A percentile compares a stretch with the other conserved stretches of the same genome.
Evolutionary conservation across 805 yeast genomes (phyloP).

Genomic region (Wickerhamiella parazyma): DNA sequence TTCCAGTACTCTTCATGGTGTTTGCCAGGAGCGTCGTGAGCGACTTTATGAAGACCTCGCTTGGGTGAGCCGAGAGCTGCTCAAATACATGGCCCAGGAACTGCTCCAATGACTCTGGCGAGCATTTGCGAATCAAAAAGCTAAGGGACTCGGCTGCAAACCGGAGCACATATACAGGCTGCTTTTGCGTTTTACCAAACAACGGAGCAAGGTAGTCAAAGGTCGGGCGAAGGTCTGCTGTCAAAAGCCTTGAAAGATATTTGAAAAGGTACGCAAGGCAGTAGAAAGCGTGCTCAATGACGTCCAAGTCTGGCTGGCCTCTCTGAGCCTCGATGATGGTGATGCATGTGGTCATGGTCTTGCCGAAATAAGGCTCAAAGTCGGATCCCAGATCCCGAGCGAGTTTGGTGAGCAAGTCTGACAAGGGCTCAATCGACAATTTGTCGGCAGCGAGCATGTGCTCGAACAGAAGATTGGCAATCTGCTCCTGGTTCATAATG

Average conservation of each 20-base stretch:
- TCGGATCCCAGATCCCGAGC: constrained; percentile 89
- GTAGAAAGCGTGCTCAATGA: constrained; percentile 74
- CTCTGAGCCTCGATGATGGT: constrained; percentile 30
- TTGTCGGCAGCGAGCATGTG: constrained; percentile 46
- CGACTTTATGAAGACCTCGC: constrained; percentile 41
- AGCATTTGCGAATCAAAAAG: constrained; percentile 60
- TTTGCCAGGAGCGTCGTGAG: constrained; percentile 53
- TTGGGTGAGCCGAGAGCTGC: constrained; percentile 25
- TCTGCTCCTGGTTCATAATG: constrained; percentile 49
- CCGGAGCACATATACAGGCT: constrained; percentile 38
- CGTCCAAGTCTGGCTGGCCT: constrained; percentile 32
- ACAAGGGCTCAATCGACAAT: constrained; percentile 61
- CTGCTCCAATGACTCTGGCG: constrained; percentile 31
- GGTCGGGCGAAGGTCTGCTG: constrained; percentile 54
- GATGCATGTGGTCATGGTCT: constrained; percentile 30
- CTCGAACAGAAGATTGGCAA: constrained; percentile 39
- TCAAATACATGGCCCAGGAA: constrained; percentile 34
- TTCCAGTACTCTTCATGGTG: constrained; percentile 57
- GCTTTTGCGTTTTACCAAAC: constrained; percentile 40
- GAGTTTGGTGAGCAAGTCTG: constrained; percentile 72
- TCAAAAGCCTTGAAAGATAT: constrained; percentile 54
- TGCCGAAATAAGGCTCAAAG: constrained; percentile 55
- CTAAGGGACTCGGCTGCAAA: constrained; percentile 88
- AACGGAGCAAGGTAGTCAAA: constrained; percentile 52
- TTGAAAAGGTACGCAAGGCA: constrained; percentile 80